Evolutionary conservation across 2,329 filamentous ascomycete genomes (phyloP), one percentile per base, ranked within the genome.

Genomic region (Aspergillus aculeatus): DNA sequence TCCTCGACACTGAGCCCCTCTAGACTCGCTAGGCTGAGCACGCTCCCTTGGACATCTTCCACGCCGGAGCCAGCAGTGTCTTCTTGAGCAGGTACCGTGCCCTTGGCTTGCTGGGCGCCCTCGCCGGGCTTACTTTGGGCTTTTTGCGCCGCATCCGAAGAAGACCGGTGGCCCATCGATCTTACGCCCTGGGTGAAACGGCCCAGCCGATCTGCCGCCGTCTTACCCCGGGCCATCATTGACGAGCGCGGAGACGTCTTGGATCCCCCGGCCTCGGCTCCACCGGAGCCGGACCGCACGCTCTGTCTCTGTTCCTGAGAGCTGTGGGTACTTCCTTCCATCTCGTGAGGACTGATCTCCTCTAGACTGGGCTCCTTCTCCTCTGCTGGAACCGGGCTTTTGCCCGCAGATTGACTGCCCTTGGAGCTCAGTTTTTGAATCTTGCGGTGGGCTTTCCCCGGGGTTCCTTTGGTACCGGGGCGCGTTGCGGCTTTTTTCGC

Each of bases 1-100:
- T 78, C 72, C 10, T 65, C 65, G 47, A 80, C 70, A 48, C 72
- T 67, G 6, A 78, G 72, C 16, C 77, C 77, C 54, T 78, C 78
- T 47, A 80, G 61, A 1, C 69, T 65, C 9, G 72, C 72, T 2
- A 79, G 64, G 7, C 64, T 44, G 6, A 62, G 19, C 1, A 41
- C 56, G 14, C 63, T 64, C 41, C 69, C 62, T 50, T 68, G 65
- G 0, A 63, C 59, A 6, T 44, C 32, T 16, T 44, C 38, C 38
- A 19, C 3, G 6, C 16, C 38, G 14, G 38, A 44, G 14, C 16
- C 16, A 16, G 38, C 14, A 1, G 6, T 19, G 12, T 16, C 38
- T 44, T 19, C 38, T 44, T 44, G 38, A 16, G 38, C 38, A 19
- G n/a, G 16, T 19, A 6, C 14, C 38, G 3, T 6, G 6, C 16